Conservation (phyloP, 163 green algal species). For the Smithsoniella earleae region DNA sequence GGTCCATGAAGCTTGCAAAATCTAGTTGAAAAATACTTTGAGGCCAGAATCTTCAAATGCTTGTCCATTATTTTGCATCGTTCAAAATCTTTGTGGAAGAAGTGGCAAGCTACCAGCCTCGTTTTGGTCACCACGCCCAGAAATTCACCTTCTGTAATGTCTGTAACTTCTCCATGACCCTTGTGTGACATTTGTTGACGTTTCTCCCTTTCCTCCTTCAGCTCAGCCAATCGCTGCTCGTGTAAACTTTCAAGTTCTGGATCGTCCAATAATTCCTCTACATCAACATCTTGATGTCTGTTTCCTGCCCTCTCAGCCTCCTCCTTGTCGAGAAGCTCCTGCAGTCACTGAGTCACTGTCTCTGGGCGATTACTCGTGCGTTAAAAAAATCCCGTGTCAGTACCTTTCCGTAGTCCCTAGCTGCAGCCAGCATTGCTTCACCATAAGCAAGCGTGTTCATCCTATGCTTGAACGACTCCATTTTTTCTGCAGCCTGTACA, state of each 20-base stretch:
- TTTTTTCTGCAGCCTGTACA: conserved; percentile 24
- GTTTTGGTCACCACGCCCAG: conserved; percentile 76
- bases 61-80: conserved; percentile 94
- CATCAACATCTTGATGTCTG: conserved; percentile 46
- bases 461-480: conserved; percentile 47
- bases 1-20: background rate
- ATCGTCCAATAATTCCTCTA: conserved; percentile 78
- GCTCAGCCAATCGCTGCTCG: conserved; percentile 63
- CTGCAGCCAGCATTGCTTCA: conserved; percentile 69
- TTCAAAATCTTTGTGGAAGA: conserved; percentile 91
- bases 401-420: conserved; percentile 77
- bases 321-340: conserved; percentile 46
- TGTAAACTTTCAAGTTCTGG: conserved; percentile 83
- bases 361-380: too few species aligned
- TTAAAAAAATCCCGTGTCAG: background rate
- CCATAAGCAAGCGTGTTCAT: conserved; percentile 65
- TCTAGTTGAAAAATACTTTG: conserved; percentile 68
- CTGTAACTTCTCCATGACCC: conserved; percentile 71
- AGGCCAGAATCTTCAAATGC: conserved; percentile 63
- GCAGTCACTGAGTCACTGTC: background rate
- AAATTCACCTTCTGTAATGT: conserved; percentile 65
- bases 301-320: conserved; percentile 31
- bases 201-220: conserved; percentile 74
- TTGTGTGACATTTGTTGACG: conserved; percentile 59
- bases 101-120: conserved; percentile 72